Conservation (phyloP, 371 early-diverging fungal genomes). For the Coemansia sp. region DNA sequence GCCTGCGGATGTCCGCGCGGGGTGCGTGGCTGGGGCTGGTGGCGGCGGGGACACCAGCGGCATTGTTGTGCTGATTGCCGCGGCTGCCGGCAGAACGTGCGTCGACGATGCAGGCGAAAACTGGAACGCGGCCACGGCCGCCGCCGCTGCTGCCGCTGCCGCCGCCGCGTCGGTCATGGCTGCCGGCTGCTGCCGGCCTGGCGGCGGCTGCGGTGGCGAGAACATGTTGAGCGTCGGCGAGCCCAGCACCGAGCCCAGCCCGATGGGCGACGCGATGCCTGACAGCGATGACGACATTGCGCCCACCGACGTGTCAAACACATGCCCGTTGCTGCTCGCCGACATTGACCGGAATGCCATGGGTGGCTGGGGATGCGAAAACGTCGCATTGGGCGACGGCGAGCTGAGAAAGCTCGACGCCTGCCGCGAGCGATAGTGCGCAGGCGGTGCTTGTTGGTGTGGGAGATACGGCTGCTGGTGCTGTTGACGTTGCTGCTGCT, state of each 20-base stretch:
- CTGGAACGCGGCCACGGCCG: slow-evolving; percentile 39
- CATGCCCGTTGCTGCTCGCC: slow-evolving; percentile 5
- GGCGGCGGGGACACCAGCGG: not conserved
- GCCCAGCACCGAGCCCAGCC: slow-evolving; percentile 14
- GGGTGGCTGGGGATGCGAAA: slow-evolving; percentile 7
- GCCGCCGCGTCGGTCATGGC: not conserved
- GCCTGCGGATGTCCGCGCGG: no score
- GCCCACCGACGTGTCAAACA: slow-evolving; percentile 12
- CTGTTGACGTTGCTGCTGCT: not conserved
- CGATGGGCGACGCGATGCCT: slow-evolving; percentile 28
- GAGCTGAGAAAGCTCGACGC: slow-evolving; percentile 11
- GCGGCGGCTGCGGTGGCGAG: not conserved
- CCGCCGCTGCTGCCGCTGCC: slow-evolving; percentile 16
- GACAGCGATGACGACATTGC: slow-evolving; percentile 18
- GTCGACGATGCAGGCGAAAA: slow-evolving; percentile 25
- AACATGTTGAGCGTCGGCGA: slow-evolving; percentile 10
- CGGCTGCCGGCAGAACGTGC: not conserved
- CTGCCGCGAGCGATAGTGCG: slow-evolving; percentile 5
- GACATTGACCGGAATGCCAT: slow-evolving; percentile 32
- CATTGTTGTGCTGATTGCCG: not conserved
- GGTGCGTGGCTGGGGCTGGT: slow-evolving; percentile 2
- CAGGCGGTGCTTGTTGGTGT: slow-evolving; percentile 9
- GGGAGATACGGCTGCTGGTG: not conserved
- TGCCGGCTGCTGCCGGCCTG: not conserved
- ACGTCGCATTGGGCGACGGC: slow-evolving; percentile 7